Base-by-base conservation (phyloP, 805 yeast genomes). In the Lipomyces chichibuensis region DNA sequence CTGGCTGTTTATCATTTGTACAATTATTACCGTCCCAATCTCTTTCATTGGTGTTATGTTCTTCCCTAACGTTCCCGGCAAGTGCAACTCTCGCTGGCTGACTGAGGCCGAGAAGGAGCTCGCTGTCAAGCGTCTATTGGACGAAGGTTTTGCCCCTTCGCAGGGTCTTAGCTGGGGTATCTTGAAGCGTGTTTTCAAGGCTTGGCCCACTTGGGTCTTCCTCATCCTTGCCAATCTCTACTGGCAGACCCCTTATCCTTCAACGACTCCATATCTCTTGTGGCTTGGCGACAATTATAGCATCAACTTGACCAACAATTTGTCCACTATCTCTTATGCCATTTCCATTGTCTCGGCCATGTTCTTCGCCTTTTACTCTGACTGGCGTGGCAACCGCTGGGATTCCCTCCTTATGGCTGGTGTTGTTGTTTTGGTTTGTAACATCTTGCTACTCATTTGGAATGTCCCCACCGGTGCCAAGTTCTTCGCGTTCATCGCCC, bases 1-100 rank as follows among this genome's bases (percentile, higher is more conserved):
- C 79, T 89, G 92, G 92, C 84, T 87, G 74, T 88, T 87, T 69
- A 78, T 84, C 63, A 77, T 84, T 68, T 85, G 84, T 70, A 85
- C 85, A 52, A 72, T 78, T 5, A 73, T 81, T 57, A 77, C 80
- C 14, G 67, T 76, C 49, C 75, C 76, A 37, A 69, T 75, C 46
- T 74, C 78, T 6, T 35, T 69, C 37, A 57, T 83, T 23, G 77
- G 82, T 37, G 79, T 75, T 63, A 77, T 83, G 68, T 75, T 81
- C 49, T 80, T 83, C 65, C 84, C 86, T 17, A 85, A 84, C 71
- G 83, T 83, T 77, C 86, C 86, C 25, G 39, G 59, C 29, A 49
- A 71, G 17, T 73, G 76, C 51, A 73, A 71, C 25, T 62, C 74
- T 8, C 59, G 68, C 27, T 71, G 67, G 65, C 69, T 71, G 46